Base-by-base conservation (phyloP, 371 early-diverging fungal species). In the Rhizopus arrhizus region DNA sequence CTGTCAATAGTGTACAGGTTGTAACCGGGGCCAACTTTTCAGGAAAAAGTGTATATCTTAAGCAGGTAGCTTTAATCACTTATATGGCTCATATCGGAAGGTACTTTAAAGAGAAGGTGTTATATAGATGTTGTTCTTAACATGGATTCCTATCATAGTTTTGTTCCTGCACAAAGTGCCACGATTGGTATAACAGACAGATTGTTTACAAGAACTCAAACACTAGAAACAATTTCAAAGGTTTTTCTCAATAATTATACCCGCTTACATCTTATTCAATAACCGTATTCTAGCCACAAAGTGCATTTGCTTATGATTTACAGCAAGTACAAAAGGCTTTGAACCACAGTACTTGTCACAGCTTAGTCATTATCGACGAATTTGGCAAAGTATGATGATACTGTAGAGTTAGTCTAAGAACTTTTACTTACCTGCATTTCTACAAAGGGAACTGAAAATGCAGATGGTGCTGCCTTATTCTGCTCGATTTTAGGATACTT, bases 111-210 rank as follows among this genome's bases (percentile, higher is more conserved):
- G 48, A 35, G 10, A 33, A 13, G 38, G 4, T 7, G 5, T 15
- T 11, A 11, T 13, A 33, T n/a, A 43, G 6, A 13, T 9, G 15
- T 13, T n/a, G 2, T 15, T 15, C 5, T 15, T 12, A 45, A 16
- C 7, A n/a, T 11, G 22, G 11, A n/a, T 2, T 22, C 10, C 40
- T 40, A 13, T 93, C 92, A 1, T 73, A 81, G 87, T 61, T 98
- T 90, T 80, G 95, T 99, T 4, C 97, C 99, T 7, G 97, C 96
- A 0, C 74, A 81, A 5, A 59, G 73, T 13, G 96, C 96, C 0
- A 64, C 62, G 4, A 75, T 99, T 51, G 95, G 96, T 0, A 74
- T 99, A 0, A 91, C 94, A 0, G 96, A 99, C 65, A 85, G 85
- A 51, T 82, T 99, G n/a, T 93, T 92, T 66, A 85, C 96, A 11